Conservation (phyloP, 2,329 filamentous ascomycete species). For the Fusarium neocosmosporiellum region DNA sequence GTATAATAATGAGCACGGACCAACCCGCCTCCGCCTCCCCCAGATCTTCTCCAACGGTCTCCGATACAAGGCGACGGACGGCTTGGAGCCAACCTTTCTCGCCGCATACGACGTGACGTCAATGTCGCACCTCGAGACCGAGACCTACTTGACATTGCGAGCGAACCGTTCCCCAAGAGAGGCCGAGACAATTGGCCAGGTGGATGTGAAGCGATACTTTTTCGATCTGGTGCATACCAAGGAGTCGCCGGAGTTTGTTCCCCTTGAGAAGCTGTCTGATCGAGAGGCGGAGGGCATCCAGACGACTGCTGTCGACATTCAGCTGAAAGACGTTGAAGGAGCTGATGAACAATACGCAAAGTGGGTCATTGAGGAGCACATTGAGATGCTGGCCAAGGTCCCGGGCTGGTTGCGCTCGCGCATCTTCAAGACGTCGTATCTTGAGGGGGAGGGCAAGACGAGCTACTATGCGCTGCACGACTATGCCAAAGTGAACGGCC, state of each 20-base stretch:
- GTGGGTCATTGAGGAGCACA: conserved; percentile 83
- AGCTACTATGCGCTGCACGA: conserved; percentile 77
- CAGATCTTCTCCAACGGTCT: conserved; percentile 81
- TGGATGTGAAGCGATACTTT: conserved; percentile 75
- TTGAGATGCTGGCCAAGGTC: conserved; percentile 76
- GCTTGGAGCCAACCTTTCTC: conserved; percentile 73
- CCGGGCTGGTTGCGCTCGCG: conserved; percentile 84
- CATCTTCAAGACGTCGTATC: conserved; percentile 73
- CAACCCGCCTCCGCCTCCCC: conserved; percentile 79
- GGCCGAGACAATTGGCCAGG: conserved; percentile 64
- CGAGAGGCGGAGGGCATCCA: conserved; percentile 69
- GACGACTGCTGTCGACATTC: conserved; percentile 71
- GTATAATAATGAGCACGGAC: conserved; percentile 95
- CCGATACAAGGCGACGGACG: conserved; percentile 78
- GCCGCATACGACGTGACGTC: conserved; percentile 85
- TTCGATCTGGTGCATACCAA: conserved; percentile 73
- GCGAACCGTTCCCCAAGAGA: conserved; percentile 66
- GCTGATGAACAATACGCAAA: conserved; percentile 66
- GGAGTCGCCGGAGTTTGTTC: conserved; percentile 66
- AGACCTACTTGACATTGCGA: conserved; percentile 75
- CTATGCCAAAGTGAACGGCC: conserved; percentile 73
- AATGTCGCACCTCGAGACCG: conserved; percentile 76
- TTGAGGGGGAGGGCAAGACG: conserved; percentile 65
- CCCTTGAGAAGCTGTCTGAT: conserved; percentile 69
- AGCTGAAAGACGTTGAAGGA: conserved; percentile 60